Evolutionary conservation across 768 basidiomycete species (phyloP).

Genomic region (Hygrocybe coccinea): DNA sequence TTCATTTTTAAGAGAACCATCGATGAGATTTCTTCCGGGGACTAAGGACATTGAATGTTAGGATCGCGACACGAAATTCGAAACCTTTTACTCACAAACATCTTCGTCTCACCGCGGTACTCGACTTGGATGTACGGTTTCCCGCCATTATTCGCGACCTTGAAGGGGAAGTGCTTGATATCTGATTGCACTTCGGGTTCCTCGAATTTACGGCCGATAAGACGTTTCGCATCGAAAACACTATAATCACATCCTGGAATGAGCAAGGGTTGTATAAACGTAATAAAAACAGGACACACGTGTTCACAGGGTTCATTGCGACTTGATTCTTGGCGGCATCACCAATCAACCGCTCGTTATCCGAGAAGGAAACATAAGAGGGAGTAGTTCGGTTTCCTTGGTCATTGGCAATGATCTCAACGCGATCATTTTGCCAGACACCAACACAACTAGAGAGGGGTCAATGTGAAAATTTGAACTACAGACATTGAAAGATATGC

Average conservation of each 20-base stretch:
- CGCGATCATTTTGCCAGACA: slow-evolving; percentile 99
- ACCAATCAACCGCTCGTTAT: slow-evolving; percentile 95
- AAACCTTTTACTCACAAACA: slow-evolving; percentile 61
- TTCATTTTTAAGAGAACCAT: slow-evolving; percentile 99
- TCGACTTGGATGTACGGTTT: slow-evolving; percentile 95
- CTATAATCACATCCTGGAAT: slow-evolving; percentile 1
- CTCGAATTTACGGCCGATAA: slow-evolving; percentile 95
- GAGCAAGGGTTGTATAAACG: not conserved
- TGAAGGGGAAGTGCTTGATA: slow-evolving; percentile 93
- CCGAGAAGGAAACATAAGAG: slow-evolving; percentile 97
- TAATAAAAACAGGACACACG: slow-evolving; percentile 26
- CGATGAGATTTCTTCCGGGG: slow-evolving; percentile 96
- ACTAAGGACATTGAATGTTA: slow-evolving; percentile 43
- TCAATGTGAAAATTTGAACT: slow-evolving; percentile 12
- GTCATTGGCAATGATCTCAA: slow-evolving; percentile 98
- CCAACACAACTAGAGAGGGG: slow-evolving; percentile 75
- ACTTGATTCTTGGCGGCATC: slow-evolving; percentile 99
- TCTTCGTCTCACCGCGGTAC: slow-evolving; percentile 91
- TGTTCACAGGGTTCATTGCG: slow-evolving; percentile 99
- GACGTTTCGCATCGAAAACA: slow-evolving; percentile 98
- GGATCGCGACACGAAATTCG: not conserved
- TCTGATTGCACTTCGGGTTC: slow-evolving; percentile 79
- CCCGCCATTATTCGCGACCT: slow-evolving; percentile 93
- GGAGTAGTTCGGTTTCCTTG: slow-evolving; percentile 99
- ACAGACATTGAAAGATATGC: slow-evolving; percentile 22